Evolutionary conservation across 306 rosid genomes (phyloP).

Genomic region (Dalbergia oliveri): DNA sequence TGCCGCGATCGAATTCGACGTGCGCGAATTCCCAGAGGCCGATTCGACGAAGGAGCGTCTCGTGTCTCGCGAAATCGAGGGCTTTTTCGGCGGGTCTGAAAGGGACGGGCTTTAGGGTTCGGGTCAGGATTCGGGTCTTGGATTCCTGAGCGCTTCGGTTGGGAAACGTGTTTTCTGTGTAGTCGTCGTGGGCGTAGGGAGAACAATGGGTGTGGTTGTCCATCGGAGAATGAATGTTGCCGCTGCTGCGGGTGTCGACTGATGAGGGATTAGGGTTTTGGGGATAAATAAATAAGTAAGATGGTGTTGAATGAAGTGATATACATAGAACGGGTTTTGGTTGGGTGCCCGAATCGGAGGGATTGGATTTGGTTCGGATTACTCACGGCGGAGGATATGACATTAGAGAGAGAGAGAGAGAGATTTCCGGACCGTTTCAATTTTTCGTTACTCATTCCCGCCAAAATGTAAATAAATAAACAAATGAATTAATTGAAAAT

Average conservation of each 20-base stretch:
- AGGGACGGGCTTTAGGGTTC: conserved; percentile 76
- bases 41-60: conserved; percentile 69
- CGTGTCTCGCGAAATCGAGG: conserved; percentile 69
- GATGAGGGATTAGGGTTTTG: conserved; percentile 39
- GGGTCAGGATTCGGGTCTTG: conserved; percentile 52
- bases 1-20: conserved; percentile 63
- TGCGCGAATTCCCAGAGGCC: conserved; percentile 90
- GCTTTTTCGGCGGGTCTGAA: conserved; percentile 59
- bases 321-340: conserved; percentile 1
- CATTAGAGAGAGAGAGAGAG: background rate
- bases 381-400: background rate
- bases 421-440: no score
- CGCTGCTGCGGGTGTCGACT: background rate
- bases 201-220: background rate
- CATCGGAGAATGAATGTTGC: background rate
- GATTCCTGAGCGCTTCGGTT: conserved; percentile 51
- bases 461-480: background rate
- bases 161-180: background rate
- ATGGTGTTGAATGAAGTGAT: background rate
- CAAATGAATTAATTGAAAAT: background rate
- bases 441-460: background rate
- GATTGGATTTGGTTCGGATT: background rate
- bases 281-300: background rate
- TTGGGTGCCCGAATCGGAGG: background rate
- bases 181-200: background rate